phyloP scores from a whole-genome alignment of 2,329 filamentous ascomycete species.

The Dryadomyces sulphureus region DNA sequence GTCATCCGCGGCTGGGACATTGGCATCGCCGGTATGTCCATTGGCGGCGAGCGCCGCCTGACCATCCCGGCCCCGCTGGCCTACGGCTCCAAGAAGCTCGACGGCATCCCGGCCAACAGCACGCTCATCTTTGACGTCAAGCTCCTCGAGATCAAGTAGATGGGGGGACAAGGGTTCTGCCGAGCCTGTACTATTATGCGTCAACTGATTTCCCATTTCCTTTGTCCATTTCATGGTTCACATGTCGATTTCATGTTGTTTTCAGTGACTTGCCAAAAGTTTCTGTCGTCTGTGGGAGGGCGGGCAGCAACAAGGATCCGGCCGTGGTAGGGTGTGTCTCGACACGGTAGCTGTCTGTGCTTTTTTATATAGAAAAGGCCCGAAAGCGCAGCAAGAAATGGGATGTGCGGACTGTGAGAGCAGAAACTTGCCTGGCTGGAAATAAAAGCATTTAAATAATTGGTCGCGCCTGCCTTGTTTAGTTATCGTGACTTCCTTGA shows the following conservation, averaged over 20 bases:
- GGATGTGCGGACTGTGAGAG: too few relatives aligned
- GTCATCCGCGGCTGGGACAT: constrained; percentile 99
- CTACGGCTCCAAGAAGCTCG: constrained; percentile 72
- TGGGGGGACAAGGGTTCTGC: neutral
- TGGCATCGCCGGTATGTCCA: constrained; percentile 79
- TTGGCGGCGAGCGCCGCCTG: constrained; percentile 85
- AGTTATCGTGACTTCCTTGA: too few relatives aligned
- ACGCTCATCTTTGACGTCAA: constrained; percentile 86
- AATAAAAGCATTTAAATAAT: too few relatives aligned
- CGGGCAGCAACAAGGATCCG: constrained; percentile 1
- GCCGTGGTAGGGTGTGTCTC: neutral
- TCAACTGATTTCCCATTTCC: neutral
- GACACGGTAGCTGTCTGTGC: constrained; percentile 1
- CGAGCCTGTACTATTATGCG: constrained; percentile 1
- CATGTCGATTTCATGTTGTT: neutral
- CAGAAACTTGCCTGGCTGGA: too few relatives aligned
- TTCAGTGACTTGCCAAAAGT: neutral
- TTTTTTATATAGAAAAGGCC: neutral
- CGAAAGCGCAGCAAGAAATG: too few relatives aligned
- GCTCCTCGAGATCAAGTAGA: constrained; percentile 68
- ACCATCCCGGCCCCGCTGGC: constrained; percentile 76
- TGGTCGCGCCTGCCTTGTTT: too few relatives aligned
- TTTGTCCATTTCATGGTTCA: neutral
- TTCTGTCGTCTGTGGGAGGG: neutral
- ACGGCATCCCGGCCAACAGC: constrained; percentile 84